phyloP scores from a whole-genome alignment of 805 yeast species.

The Kluyveromyces aestuarii region DNA sequence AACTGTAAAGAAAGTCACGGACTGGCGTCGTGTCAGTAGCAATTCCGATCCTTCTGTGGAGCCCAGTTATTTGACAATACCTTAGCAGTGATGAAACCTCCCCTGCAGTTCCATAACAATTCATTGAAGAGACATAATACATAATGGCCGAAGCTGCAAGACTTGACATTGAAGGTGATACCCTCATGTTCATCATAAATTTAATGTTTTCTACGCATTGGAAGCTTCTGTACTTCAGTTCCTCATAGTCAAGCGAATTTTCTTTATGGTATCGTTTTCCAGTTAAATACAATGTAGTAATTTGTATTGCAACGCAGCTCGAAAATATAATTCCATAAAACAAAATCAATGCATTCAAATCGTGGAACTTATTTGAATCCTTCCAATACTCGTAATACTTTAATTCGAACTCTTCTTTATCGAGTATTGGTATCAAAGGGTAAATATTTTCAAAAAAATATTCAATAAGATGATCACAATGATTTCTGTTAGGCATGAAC shows the following conservation, averaged over 20 bases:
- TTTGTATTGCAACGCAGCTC: background rate
- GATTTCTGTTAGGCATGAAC: background rate
- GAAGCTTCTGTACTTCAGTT: background rate
- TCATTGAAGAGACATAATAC: background rate
- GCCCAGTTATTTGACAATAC: background rate
- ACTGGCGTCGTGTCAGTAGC: background rate
- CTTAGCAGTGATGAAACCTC: background rate
- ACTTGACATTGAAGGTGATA: slow-evolving; percentile 1
- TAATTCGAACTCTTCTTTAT: background rate
- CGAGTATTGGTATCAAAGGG: background rate
- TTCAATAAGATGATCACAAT: background rate
- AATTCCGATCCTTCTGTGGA: background rate
- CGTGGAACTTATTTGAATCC: background rate
- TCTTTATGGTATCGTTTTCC: background rate
- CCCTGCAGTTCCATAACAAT: background rate
- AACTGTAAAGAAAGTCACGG: background rate
- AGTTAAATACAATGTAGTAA: background rate
- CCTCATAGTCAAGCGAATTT: background rate
- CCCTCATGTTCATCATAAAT: background rate
- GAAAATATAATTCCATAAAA: background rate
- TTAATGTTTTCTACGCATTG: slow-evolving; percentile 1
- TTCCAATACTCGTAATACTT: background rate
- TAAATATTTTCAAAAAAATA: background rate
- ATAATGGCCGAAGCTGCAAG: background rate
- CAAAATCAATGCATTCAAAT: background rate